These are phyloP conservation scores for Soucietia sequanensis DNA, from an alignment of 805 yeast species.

Conservation along the genomic window DNA sequence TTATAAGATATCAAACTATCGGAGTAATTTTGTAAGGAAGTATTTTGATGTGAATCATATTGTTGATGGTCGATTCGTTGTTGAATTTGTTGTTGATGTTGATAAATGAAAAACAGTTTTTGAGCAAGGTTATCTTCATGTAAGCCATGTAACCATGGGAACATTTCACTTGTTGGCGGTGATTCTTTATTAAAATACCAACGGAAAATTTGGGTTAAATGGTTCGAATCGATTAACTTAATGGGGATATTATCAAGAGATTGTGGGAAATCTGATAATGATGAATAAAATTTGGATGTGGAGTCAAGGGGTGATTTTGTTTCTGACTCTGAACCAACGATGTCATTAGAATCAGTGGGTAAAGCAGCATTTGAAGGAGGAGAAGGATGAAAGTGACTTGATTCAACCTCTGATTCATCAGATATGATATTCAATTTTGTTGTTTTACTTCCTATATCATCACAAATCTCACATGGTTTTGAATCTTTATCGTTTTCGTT, in stretches of 20 bases:
- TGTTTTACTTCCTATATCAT: conserved; percentile 35
- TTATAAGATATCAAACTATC: conserved; percentile 12
- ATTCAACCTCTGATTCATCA: not conserved
- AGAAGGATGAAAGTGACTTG: not conserved
- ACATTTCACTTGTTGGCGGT: conserved; percentile 68
- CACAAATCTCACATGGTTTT: conserved; percentile 32
- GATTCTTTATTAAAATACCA: conserved; percentile 40
- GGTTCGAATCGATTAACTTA: conserved; percentile 13
- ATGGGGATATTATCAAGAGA: conserved; percentile 9
- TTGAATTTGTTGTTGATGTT: conserved; percentile 17
- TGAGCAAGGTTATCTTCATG: conserved; percentile 57
- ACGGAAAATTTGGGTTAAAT: conserved; percentile 20
- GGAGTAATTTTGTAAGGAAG: conserved; percentile 1
- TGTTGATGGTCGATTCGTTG: too few relatives aligned
- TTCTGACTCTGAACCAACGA: conserved; percentile 8
- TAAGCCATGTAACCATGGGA: conserved; percentile 91
- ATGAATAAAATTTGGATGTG: conserved; percentile 11
- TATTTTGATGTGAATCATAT: too few relatives aligned
- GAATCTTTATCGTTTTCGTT: conserved; percentile 2
- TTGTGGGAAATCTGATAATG: conserved; percentile 6
- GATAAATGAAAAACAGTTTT: conserved; percentile 41
- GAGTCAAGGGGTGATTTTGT: conserved; percentile 17
- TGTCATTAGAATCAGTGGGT: not conserved
- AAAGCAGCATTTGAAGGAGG: not conserved
- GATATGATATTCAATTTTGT: conserved; percentile 27